Conservation (phyloP, 192 early-diverging fungal genomes). For the Backusella tuberculispora region DNA sequence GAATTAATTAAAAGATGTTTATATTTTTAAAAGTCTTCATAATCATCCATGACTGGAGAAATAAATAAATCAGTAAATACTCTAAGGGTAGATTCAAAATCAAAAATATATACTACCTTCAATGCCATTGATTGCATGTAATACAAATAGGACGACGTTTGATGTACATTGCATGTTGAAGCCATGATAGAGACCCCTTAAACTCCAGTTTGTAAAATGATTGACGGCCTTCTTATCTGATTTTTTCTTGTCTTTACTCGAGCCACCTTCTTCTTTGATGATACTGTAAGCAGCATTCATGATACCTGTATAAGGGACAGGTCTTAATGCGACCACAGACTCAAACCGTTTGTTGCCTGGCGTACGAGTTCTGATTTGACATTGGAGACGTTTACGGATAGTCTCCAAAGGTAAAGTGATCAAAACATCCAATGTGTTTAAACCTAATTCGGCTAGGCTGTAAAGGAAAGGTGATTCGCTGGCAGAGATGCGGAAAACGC, state of each 20-base stretch:
- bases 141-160: conserved; percentile 61
- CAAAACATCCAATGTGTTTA: conserved; percentile 72
- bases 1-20: not conserved
- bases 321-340: conserved; percentile 65
- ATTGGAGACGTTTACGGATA: conserved; percentile 80
- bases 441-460: conserved; percentile 62
- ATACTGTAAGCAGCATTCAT: conserved; percentile 69
- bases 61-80: not conserved
- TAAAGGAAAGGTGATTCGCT: conserved; percentile 68
- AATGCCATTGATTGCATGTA: conserved; percentile 59
- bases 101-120: conserved; percentile 44
- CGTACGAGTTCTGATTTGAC: conserved; percentile 70
- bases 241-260: conserved; percentile 31
- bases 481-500: conserved; percentile 58
- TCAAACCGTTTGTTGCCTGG: conserved; percentile 60
- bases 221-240: not conserved
- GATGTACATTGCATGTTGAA: conserved; percentile 67
- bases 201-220: conserved; percentile 52
- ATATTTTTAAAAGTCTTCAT: conserved; percentile 6
- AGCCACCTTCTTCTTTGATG: conserved; percentile 74
- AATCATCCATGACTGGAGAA: conserved; percentile 1
- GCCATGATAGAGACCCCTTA: conserved; percentile 72
- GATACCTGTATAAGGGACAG: conserved; percentile 76
- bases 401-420: conserved; percentile 89
- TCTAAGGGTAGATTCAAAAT: not conserved